Evolutionary conservation across 345 rosid species (phyloP).

Genomic region (Citrus maxima): DNA sequence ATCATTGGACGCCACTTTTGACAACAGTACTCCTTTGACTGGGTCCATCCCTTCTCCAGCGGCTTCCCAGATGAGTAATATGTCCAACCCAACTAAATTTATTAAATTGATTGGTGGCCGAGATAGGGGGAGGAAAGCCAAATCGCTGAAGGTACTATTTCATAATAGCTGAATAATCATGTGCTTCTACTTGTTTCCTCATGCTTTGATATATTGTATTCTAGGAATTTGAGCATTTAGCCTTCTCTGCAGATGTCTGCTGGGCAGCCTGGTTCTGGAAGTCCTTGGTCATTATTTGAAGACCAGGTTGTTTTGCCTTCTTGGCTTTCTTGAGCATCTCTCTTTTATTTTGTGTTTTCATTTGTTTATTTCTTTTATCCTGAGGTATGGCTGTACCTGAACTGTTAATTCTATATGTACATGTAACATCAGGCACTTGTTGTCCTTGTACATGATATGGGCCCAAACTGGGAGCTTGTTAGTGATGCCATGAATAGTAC

Average conservation of each 20-base stretch:
- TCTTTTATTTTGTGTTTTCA: background rate
- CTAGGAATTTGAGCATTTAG: constrained; percentile 23
- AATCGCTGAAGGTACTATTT: constrained; percentile 66
- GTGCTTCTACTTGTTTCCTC: constrained; percentile 9
- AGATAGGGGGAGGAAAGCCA: constrained; percentile 75
- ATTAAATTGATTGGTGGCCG: constrained; percentile 70
- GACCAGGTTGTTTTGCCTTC: constrained; percentile 68
- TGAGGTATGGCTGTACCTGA: constrained; percentile 19
- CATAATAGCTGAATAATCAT: constrained; percentile 8
- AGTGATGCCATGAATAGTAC: constrained; percentile 93
- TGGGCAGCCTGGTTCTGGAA: constrained; percentile 77
- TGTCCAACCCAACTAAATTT: constrained; percentile 77
- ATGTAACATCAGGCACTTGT: constrained; percentile 71
- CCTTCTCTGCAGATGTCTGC: constrained; percentile 55
- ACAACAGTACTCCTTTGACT: constrained; percentile 45
- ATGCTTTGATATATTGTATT: constrained; percentile 5
- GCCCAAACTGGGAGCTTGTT: constrained; percentile 99
- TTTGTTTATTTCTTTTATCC: constrained; percentile 16
- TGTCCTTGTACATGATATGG: constrained; percentile 98
- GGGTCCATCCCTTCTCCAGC: constrained; percentile 82
- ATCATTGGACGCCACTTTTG: constrained; percentile 55
- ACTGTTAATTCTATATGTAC: constrained; percentile 14
- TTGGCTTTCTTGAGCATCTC: constrained; percentile 4
- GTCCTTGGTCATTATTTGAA: constrained; percentile 94
- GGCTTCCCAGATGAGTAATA: constrained; percentile 92